These are phyloP conservation scores for Lentinula sp. DNA, from an alignment of 768 basidiomycete species.

Conservation along the genomic window DNA sequence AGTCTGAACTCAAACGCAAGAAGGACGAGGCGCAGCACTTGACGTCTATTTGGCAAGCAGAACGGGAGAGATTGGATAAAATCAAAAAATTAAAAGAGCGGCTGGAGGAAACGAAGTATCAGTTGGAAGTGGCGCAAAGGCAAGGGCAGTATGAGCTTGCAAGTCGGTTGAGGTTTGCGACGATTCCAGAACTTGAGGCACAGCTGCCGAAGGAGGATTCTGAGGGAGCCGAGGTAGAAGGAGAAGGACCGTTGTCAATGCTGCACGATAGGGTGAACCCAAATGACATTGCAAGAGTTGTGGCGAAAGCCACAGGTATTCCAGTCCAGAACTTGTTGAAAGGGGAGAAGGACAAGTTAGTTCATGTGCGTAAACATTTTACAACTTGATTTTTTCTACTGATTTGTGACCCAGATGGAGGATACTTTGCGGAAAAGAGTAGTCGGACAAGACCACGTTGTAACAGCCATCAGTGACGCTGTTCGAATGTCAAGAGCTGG, in stretches of 20 bases:
- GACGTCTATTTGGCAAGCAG: conserved; percentile 72
- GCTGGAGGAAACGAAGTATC: conserved; percentile 78
- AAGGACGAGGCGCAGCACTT: conserved; percentile 57
- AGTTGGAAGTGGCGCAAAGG: conserved; percentile 84
- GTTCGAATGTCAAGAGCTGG: conserved; percentile 92
- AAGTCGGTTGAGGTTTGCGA: conserved; percentile 75
- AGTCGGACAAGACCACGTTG: conserved; percentile 87
- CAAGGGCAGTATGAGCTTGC: conserved; percentile 85
- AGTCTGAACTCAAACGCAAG: conserved; percentile 54
- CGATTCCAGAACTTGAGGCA: conserved; percentile 74
- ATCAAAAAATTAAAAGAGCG: conserved; percentile 66
- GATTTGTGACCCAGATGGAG: conserved; percentile 64
- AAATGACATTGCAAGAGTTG: conserved; percentile 84
- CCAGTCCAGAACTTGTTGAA: conserved; percentile 85
- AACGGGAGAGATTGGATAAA: conserved; percentile 61
- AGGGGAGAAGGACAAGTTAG: conserved; percentile 85
- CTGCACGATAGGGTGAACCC: conserved; percentile 84
- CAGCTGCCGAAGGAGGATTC: conserved; percentile 62
- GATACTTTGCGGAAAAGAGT: conserved; percentile 66
- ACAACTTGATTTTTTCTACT: not conserved
- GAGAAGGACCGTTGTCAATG: conserved; percentile 50
- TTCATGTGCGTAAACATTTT: conserved; percentile 54
- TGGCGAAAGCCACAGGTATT: conserved; percentile 85
- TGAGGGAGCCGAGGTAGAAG: conserved; percentile 28
- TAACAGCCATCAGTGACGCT: conserved; percentile 80